phyloP scores from a whole-genome alignment of 2,329 filamentous ascomycete genomes.

The Paecilomyces formosus region DNA sequence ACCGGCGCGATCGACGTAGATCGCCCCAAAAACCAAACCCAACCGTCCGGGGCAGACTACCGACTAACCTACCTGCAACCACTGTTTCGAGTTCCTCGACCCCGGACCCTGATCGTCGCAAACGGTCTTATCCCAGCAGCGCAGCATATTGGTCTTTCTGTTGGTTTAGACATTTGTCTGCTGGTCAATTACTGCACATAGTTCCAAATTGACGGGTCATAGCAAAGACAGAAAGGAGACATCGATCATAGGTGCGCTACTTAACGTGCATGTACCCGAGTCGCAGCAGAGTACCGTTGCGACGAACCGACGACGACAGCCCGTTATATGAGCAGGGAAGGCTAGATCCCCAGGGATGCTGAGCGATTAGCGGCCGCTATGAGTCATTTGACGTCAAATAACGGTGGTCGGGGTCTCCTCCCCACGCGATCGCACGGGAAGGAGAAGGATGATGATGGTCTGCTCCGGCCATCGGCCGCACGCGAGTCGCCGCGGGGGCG shows the following conservation, averaged over 20 bases:
- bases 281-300: not conserved
- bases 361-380: conserved; percentile 16
- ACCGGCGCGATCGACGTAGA: too few species aligned
- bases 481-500: conserved; percentile 23
- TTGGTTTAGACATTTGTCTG: too few species aligned
- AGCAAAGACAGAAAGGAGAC: not conserved
- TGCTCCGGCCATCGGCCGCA: conserved; percentile 19
- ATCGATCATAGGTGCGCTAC: too few species aligned
- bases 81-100: too few species aligned
- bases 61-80: too few species aligned
- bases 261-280: not conserved
- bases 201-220: not conserved
- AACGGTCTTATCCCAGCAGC: too few species aligned
- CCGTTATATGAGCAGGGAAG: not conserved
- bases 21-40: too few species aligned
- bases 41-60: too few species aligned
- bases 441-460: conserved; percentile 24
- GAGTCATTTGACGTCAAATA: conserved; percentile 23
- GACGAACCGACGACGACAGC: not conserved
- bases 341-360: not conserved
- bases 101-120: too few species aligned
- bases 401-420: conserved; percentile 21
- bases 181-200: not conserved
- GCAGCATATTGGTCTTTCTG: not conserved
- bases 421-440: conserved; percentile 21